Evolutionary conservation across 2,329 filamentous ascomycete genomes (phyloP).

Genomic region (Colletotrichum costaricense): DNA sequence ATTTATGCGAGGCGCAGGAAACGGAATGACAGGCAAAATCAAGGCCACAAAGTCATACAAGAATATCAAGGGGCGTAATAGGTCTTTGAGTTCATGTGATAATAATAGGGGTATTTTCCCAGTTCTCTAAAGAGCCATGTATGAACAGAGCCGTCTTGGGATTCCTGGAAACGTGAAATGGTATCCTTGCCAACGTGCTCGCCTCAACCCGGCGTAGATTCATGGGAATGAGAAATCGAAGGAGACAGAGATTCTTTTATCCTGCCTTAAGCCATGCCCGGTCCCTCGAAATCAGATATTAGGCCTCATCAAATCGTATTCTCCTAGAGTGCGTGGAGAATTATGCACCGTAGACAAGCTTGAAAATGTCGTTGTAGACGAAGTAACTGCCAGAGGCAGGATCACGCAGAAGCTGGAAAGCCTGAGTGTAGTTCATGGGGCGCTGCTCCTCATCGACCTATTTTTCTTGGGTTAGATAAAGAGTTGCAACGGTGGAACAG

Average conservation of each 20-base stretch:
- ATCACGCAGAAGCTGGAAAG: conserved; percentile 85
- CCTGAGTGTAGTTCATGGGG: conserved; percentile 91
- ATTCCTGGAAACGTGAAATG: neutral
- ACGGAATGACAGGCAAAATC: neutral
- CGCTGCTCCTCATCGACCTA: conserved; percentile 88
- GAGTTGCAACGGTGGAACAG: neutral
- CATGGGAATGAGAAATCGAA: neutral
- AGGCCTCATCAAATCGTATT: conserved; percentile 15
- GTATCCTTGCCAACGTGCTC: conserved; percentile 14
- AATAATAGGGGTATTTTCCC: neutral
- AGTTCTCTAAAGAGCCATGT: conserved; percentile 3
- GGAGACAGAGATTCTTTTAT: neutral
- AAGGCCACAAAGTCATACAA: neutral
- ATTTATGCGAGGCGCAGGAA: neutral
- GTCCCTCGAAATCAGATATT: conserved; percentile 2
- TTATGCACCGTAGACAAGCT: conserved; percentile 75
- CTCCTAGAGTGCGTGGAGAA: neutral
- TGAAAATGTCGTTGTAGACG: conserved; percentile 96
- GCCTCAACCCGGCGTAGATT: conserved; percentile 4
- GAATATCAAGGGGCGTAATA: conserved; percentile 6
- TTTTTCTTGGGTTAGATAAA: neutral
- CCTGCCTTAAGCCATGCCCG: conserved; percentile 11
- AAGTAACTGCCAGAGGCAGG: conserved; percentile 74
- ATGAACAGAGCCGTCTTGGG: neutral
- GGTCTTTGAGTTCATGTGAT: neutral